Base-by-base conservation (phyloP, 2,329 filamentous ascomycete genomes). In the Rutstroemia sp. region DNA sequence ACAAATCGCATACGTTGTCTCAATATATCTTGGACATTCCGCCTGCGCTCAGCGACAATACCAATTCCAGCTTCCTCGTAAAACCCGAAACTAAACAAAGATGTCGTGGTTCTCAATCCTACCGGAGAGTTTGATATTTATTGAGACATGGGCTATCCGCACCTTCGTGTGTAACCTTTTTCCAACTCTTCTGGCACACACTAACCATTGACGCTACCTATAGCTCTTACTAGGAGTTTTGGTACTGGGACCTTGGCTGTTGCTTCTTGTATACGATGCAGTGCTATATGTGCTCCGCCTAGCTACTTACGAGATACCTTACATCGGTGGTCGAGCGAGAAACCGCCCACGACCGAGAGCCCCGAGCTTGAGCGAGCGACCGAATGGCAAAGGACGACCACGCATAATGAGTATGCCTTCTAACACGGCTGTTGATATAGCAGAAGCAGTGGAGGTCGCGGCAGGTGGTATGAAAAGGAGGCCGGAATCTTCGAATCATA, bases 31-130 rank as follows among this genome's bases (percentile, higher is more conserved):
- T 7, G 27, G 5, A n/a, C 6, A 2, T 10, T 16, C 10, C 3
- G 30, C 30, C 4, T 34, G 30, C 3, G 30, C 30, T 12, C 30
- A 12, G 30, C 9, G 30, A 34, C 30, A 9, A 12, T 12, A 14
- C 30, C 12, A 10, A 34, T 34, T 12, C 30, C 30, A 12, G 30
- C 30, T 12, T 34, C 12, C 10, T 34, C 9, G 17, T 19, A 14
- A 46, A 23, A 12, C 14, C 9, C 12, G 30, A 34, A 46, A 5
- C 19, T 3, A 23, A 14, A 46, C 10, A 46, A 21, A 21, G 8
- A 87, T 87, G 84, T 78, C 79, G 46, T 78, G 81, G 75, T 82
- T 83, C 61, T 87, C 84, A 2, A 78, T 88, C 57, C 76, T 88
- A 37, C 84, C 84, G 1, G 73, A 77, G 17, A 73, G 77, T 56